phyloP scores from a whole-genome alignment of 164 flowering plant genomes.

The Malania oleifera region DNA sequence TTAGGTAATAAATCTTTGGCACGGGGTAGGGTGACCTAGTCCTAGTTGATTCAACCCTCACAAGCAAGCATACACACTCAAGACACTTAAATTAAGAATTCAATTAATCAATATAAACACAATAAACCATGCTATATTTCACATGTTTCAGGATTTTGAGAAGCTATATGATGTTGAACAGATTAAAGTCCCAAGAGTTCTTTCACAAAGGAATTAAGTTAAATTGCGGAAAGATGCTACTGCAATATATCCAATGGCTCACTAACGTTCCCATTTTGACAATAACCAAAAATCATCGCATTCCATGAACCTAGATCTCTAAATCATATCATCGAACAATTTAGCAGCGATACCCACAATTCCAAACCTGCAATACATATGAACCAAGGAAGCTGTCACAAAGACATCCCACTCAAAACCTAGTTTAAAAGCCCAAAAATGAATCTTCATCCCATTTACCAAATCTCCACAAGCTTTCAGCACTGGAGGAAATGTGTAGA shows the following conservation, averaged over 20 bases:
- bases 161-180: too few relatives aligned
- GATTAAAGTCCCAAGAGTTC: too few relatives aligned
- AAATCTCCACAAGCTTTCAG: slow-evolving; percentile 52
- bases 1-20: too few relatives aligned
- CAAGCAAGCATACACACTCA: too few relatives aligned
- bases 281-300: slow-evolving; percentile 57
- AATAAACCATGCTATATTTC: too few relatives aligned
- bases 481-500: slow-evolving; percentile 60
- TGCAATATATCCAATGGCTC: slow-evolving; percentile 44
- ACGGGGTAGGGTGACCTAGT: too few relatives aligned
- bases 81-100: too few relatives aligned
- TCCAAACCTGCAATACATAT: slow-evolving; percentile 55
- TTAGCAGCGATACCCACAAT: slow-evolving; percentile 31
- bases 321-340: slow-evolving; percentile 48
- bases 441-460: slow-evolving; percentile 42
- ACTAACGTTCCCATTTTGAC: slow-evolving; percentile 43
- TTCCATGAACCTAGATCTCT: slow-evolving; percentile 67
- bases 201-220: too few relatives aligned
- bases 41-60: too few relatives aligned
- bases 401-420: slow-evolving; percentile 60
- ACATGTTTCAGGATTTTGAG: too few relatives aligned
- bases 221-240: too few relatives aligned
- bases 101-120: too few relatives aligned
- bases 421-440: slow-evolving; percentile 44
- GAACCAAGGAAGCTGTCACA: slow-evolving; percentile 61